These are phyloP conservation scores for Hypoxylon perforatum DNA, from an alignment of 495 filamentous ascomycete genomes.

Conservation along the genomic window DNA sequence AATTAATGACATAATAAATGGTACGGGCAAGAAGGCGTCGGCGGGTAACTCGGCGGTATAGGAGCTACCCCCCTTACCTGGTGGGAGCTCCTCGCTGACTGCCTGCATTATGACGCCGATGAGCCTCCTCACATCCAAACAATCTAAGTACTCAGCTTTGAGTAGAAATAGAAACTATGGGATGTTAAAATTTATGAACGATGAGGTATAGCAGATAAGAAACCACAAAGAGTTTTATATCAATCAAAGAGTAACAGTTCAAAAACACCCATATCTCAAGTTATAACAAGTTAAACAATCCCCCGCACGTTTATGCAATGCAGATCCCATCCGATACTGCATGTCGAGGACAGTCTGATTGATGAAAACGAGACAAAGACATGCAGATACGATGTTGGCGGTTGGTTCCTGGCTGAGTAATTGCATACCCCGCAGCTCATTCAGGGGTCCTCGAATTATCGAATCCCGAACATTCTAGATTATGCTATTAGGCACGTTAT, in stretches of 20 bases:
- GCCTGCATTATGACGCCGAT: slow-evolving; percentile 8
- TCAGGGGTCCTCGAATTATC: not conserved
- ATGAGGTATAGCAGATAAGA: too few species aligned
- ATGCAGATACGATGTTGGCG: not conserved
- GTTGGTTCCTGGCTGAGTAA: slow-evolving; percentile 1
- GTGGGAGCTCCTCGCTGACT: slow-evolving; percentile 9
- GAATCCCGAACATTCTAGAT: too few species aligned
- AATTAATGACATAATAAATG: slow-evolving; percentile 19
- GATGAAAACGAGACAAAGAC: too few species aligned
- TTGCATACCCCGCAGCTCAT: slow-evolving; percentile 22
- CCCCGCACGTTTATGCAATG: slow-evolving; percentile 36
- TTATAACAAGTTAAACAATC: not conserved
- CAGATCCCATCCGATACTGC: slow-evolving; percentile 15
- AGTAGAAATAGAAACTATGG: too few species aligned
- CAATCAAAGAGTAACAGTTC: too few species aligned
- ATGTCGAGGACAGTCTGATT: too few species aligned
- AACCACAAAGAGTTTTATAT: too few species aligned
- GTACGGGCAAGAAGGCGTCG: slow-evolving; percentile 3
- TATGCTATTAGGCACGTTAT: not conserved
- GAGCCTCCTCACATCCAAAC: too few species aligned
- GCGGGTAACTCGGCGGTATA: slow-evolving; percentile 15
- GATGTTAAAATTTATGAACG: too few species aligned
- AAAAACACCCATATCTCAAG: not conserved
- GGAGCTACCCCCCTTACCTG: slow-evolving; percentile 1
- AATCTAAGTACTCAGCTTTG: too few species aligned